Evolutionary conservation across 192 early-diverging fungal genomes (phyloP), one percentile per base, ranked within the genome.

Genomic region (Dissophora globulifera): DNA sequence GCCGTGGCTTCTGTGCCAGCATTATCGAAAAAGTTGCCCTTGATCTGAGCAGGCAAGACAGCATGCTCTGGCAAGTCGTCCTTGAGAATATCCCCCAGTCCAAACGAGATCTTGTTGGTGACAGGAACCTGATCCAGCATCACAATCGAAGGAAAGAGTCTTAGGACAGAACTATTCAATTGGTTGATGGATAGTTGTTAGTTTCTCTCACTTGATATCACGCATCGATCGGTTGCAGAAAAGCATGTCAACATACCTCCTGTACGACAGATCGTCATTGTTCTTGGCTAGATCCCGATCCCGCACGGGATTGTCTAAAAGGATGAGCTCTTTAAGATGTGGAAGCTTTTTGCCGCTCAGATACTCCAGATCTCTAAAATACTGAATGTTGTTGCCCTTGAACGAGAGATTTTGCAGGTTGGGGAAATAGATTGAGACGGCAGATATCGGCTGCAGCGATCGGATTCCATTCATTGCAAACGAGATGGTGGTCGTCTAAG

Each of bases 321-420:
- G 59, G 10, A 85, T 58, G 0, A 85, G 52, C 59, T 85, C 84
- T 20, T 48, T 40, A 4, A 83, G 42, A 1, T 59, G 53, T 1
- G 56, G 53, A 15, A 85, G 53, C 30, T 67, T 66, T 40, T 80
- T 60, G 20, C 52, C 50, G 0, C 58, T 54, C 23, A 85, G 42
- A 35, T 47, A 45, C 42, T 81, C 81, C 20, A 85, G 42, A 46
- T 70, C 67, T 17, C 35, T 68, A 50, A 52, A 72, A 11, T 58
- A 56, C 0, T 29, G 19, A 41, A 85, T 82, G 11, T 76, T 52
- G 33, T 85, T 85, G n/a, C 80, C 78, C 49, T 69, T 58, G 10
- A 85, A 43, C 1, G 84, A 85, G 0, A 85, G 47, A n/a, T 82
- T 81, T n/a, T 53, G 56, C 11, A 85, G 27, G 41, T 78, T 67